A percentile compares a stretch with the other conserved stretches of the same genome.
phyloP scores from a whole-genome alignment of 2,329 filamentous ascomycete species.

The Phialophora chinensis region DNA sequence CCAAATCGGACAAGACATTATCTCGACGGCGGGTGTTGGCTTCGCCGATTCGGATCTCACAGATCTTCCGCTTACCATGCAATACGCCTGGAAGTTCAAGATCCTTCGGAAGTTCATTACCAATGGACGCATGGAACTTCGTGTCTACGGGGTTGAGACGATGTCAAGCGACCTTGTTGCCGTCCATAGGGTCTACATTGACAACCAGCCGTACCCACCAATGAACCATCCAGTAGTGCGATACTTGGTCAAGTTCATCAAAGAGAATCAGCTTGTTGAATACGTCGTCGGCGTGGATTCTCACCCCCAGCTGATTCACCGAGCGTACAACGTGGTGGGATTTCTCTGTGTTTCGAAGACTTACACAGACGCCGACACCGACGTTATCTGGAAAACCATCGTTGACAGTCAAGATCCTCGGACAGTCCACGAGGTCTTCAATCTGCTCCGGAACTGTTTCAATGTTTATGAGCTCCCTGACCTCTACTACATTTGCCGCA shows the following conservation, averaged over 20 bases:
- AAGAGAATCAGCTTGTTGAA: conserved; percentile 73
- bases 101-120: conserved; percentile 74
- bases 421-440: conserved; percentile 78
- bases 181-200: conserved; percentile 66
- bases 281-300: conserved; percentile 91
- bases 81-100: conserved; percentile 70
- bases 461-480: conserved; percentile 50
- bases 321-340: conserved; percentile 81
- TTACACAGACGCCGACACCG: conserved; percentile 74
- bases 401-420: conserved; percentile 81
- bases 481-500: conserved; percentile 70
- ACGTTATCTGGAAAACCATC: conserved; percentile 83
- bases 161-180: conserved; percentile 74
- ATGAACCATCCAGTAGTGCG: conserved; percentile 63
- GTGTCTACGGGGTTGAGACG: conserved; percentile 75
- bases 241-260: conserved; percentile 72
- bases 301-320: conserved; percentile 84
- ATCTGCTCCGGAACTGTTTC: conserved; percentile 64
- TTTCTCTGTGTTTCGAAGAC: conserved; percentile 81
- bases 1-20: conserved; percentile 46
- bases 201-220: conserved; percentile 45
- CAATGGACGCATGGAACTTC: conserved; percentile 88
- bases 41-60: conserved; percentile 33
- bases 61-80: conserved; percentile 46
- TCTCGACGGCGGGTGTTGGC: conserved; percentile 40